phyloP scores from a whole-genome alignment of 768 basidiomycete genomes.

The Macrolepiota fuliginosa region DNA sequence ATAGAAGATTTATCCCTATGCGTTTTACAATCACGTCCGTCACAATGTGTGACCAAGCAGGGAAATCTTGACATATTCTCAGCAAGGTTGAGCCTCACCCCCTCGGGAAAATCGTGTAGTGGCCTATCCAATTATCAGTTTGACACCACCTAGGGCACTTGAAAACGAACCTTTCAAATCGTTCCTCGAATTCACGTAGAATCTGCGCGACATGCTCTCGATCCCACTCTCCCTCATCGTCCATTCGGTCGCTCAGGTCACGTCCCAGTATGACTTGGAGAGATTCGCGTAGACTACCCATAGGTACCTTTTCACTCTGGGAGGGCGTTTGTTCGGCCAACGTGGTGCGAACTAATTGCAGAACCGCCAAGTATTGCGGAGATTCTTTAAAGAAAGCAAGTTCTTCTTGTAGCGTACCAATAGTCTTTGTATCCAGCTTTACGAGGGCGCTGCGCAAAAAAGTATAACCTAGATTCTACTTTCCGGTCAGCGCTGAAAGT shows the following conservation, averaged over 20 bases:
- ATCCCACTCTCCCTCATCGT: conserved; percentile 42
- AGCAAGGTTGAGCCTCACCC: conserved; percentile 31
- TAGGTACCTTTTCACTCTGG: neutral
- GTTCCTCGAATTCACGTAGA: conserved; percentile 41
- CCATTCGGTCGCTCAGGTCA: conserved; percentile 52
- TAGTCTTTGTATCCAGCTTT: neutral
- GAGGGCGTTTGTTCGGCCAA: neutral
- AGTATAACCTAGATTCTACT: conserved; percentile 5
- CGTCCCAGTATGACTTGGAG: conserved; percentile 41
- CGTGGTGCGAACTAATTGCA: neutral
- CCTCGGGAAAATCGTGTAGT: conserved; percentile 27
- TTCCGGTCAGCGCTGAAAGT: neutral
- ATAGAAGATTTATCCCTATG: conserved; percentile 22
- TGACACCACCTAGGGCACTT: neutral
- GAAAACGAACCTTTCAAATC: conserved; percentile 38
- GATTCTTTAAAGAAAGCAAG: neutral
- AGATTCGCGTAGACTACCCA: neutral
- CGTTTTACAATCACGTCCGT: conserved; percentile 25
- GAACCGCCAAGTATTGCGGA: neutral
- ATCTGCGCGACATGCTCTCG: conserved; percentile 44
- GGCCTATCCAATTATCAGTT: conserved; percentile 28
- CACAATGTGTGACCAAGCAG: conserved; percentile 37
- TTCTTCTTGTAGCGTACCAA: neutral
- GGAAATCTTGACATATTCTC: conserved; percentile 28
- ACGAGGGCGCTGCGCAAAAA: neutral